These are phyloP conservation scores for Linnemannia exigua DNA, from an alignment of 192 early-diverging fungal species.

Conservation along the genomic window DNA sequence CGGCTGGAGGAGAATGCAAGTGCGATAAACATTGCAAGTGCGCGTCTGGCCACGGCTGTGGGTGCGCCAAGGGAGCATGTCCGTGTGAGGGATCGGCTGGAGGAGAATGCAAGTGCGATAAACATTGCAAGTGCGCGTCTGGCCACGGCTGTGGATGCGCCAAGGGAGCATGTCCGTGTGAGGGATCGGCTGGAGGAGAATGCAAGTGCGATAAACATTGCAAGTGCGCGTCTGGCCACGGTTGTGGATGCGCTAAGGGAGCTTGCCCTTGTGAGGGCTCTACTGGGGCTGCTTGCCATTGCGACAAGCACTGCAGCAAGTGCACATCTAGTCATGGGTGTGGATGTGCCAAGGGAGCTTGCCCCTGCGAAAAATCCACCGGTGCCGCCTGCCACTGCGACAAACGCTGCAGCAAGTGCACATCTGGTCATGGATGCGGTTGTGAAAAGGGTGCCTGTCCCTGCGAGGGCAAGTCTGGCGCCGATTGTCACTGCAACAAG, in stretches of 20 bases:
- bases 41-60: slow-evolving; percentile 4
- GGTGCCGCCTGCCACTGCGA: slow-evolving; percentile 3
- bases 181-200: background rate
- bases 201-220: slow-evolving; percentile 21
- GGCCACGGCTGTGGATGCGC: slow-evolving; percentile 17
- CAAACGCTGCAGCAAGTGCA: too few relatives aligned
- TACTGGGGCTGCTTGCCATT: too few relatives aligned
- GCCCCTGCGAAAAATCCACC: background rate
- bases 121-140: slow-evolving; percentile 17
- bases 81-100: slow-evolving; percentile 23
- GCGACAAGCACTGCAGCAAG: too few relatives aligned
- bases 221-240: slow-evolving; percentile 13
- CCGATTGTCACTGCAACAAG: slow-evolving; percentile 13
- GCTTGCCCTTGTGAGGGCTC: background rate
- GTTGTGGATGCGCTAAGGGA: slow-evolving; percentile 17
- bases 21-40: slow-evolving; percentile 17
- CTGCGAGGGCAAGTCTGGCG: background rate
- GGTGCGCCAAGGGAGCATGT: slow-evolving; percentile 29
- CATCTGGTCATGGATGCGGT: background rate
- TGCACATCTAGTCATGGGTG: background rate
- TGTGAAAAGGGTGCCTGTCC: background rate
- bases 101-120: slow-evolving; percentile 31
- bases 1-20: background rate
- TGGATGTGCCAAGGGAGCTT: background rate
- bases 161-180: background rate